Base-by-base conservation (phyloP, 768 basidiomycete genomes). In the Clitopilus hobsonii region DNA sequence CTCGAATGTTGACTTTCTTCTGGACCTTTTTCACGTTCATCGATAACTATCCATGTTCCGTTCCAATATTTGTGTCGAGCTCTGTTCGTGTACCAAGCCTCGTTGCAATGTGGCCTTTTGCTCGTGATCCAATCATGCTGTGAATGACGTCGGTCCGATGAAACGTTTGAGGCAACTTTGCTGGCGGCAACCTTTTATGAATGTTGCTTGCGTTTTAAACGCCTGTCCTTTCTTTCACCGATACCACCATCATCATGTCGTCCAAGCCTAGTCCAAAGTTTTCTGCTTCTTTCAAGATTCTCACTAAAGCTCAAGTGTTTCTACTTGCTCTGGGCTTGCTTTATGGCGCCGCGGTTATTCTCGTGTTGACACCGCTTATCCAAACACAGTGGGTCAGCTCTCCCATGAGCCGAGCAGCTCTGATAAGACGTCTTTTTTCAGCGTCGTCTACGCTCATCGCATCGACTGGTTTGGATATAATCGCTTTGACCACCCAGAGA, bases 361-460 rank as follows among this genome's bases (percentile, higher is more conserved):
- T 74, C 30, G 65, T 71, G 6, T 67, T 75, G 73, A 69, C 69
- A 23, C 74, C 74, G 1, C 58, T 73, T 54, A 66, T 71, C 5
- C 74, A 76, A 56, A 73, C 72, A 13, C 67, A 70, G 74, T 74
- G 54, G 53, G n/a, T n/a, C n/a, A n/a, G 71, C 22, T 45, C 41
- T 45, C 22, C 41, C 41, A 10, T 18, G 16, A 45, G 10, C 10
- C 41, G 22, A 45, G 8, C 41, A 11, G 32, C 52, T 22, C 30
- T 27, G 5, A 24, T 45, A 26, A 2, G 26, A 38, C 20, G 26
- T 23, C 10, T 10, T 18, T n/a, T 11, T 23, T 36, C 51, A 76
- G 73, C 23, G 68, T 71, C 14, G 57, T 75, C 8, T 76, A 73
- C 49, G 73, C 75, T 0, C 72, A 74, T 47, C 68, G 73, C 49